A percentile compares a stretch with the other conserved stretches of the same genome.
These are phyloP conservation scores for Sugiyamaella paludigena DNA, from an alignment of 1,139 yeast genomes.

Conservation along the genomic window DNA sequence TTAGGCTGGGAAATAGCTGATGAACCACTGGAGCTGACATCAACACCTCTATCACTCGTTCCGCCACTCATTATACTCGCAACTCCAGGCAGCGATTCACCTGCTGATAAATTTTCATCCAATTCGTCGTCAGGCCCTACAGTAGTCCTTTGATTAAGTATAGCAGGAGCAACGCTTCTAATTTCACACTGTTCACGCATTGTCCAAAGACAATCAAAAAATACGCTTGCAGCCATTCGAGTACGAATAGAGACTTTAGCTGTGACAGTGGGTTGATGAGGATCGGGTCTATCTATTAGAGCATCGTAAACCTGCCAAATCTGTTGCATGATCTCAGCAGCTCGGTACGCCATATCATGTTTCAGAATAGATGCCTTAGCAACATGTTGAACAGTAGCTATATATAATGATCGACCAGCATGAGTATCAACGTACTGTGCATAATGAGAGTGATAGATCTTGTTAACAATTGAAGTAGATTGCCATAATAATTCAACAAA, in stretches of 20 bases:
- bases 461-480: conserved; percentile 79
- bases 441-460: conserved; percentile 72
- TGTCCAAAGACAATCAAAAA: conserved; percentile 84
- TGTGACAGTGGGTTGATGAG: conserved; percentile 37
- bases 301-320: conserved; percentile 84
- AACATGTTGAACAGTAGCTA: conserved; percentile 65
- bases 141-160: conserved; percentile 32
- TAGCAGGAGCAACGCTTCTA: conserved; percentile 38
- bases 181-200: conserved; percentile 79
- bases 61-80: conserved; percentile 1
- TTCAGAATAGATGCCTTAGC: conserved; percentile 80
- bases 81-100: neutral
- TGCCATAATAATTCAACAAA: conserved; percentile 85
- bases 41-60: neutral
- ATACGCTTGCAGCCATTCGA: conserved; percentile 87
- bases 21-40: no score
- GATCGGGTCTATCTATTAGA: conserved; percentile 37
- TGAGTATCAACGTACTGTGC: conserved; percentile 63
- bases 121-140: conserved; percentile 24
- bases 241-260: conserved; percentile 57
- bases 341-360: conserved; percentile 89
- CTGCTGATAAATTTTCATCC: neutral
- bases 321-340: conserved; percentile 90
- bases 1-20: no score
- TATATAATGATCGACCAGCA: conserved; percentile 70